phyloP scores from a whole-genome alignment of 805 yeast genomes.

The Wickerhamiella lipophila region DNA sequence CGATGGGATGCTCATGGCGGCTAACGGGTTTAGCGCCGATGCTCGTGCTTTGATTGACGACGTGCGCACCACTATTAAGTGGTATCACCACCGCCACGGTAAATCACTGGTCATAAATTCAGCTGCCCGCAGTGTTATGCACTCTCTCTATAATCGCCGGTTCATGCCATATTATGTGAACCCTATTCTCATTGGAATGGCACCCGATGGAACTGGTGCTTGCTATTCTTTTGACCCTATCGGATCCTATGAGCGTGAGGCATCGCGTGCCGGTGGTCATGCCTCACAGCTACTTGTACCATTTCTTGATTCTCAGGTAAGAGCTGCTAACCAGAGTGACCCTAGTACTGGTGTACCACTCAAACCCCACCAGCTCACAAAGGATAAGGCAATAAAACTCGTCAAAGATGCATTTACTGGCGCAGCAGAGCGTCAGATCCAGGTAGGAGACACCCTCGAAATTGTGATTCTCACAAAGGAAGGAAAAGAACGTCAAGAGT shows the following conservation, averaged over 20 bases:
- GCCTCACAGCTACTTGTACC: constrained; percentile 96
- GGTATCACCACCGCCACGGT: constrained; percentile 88
- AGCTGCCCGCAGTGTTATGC: constrained; percentile 87
- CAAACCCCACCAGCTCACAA: constrained; percentile 47
- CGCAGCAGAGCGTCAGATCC: constrained; percentile 96
- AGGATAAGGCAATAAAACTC: constrained; percentile 76
- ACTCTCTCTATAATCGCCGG: constrained; percentile 78
- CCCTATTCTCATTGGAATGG: constrained; percentile 88
- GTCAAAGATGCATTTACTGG: constrained; percentile 91
- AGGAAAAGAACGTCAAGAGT: constrained; percentile 74
- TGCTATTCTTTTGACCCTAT: constrained; percentile 96
- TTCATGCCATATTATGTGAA: constrained; percentile 95
- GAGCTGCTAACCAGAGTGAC: constrained; percentile 81
- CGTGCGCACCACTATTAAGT: constrained; percentile 40
- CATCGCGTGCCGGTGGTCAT: constrained; percentile 96
- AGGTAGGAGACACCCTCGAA: constrained; percentile 94
- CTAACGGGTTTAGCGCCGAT: constrained; percentile 95
- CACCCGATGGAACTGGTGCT: constrained; percentile 83
- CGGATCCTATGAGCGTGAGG: constrained; percentile 94
- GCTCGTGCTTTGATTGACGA: constrained; percentile 72
- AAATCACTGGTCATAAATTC: constrained; percentile 54
- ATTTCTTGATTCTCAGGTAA: constrained; percentile 92
- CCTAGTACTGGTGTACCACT: constrained; percentile 58
- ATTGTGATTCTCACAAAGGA: constrained; percentile 84
- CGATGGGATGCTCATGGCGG: constrained; percentile 73